Evolutionary conservation across 352 stramenopile species (phyloP), one percentile per base, ranked within the genome.

Genomic region (Phytophthora uliginosa): DNA sequence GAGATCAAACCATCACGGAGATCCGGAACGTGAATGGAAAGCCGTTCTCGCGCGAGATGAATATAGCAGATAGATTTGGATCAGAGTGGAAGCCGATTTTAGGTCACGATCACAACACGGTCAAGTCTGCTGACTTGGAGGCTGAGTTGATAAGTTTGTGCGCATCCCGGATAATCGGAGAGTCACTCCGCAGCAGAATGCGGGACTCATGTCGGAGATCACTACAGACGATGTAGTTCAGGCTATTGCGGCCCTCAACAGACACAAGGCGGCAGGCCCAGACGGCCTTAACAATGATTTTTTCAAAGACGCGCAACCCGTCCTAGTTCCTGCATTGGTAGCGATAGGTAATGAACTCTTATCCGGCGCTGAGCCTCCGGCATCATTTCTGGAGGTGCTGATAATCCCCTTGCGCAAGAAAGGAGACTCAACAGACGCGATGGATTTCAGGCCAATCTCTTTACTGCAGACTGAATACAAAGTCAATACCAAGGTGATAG

Each of bases 221-320:
- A 45, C 52, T 0, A 24, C 26, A 42, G 28, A 31, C 2, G 24
- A 59, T 10, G 31, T 59, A 15, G 22, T 45, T 12, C 13, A 45
- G 1, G 28, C 52, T 0, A 42, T 59, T 0, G 31, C 2, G 15
- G 31, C 12, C 2, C 28, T 59, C 24, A 52, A 42, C 17, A 10
- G 54, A 10, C 54, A 51, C 24, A 48, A 60, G 45, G n/a, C 34
- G 20, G 34, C 34, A 3, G 54, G 34, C 1, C 17, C 54, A 12
- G 36, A 42, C 36, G 31, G 54, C 9, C 54, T 60, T 17, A 60
- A 48, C 54, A 60, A 60, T 17, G 54, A 51, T 22, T 60, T 60
- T 31, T 47, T 28, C 10, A 60, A 50, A 51, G 54, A 60, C 10
- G 18, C 31, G n/a, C 18, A 47, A 33, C 33, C 26, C 0, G n/a